Base-by-base conservation (phyloP, 768 basidiomycete species). In the Crepidotus variabilis region DNA sequence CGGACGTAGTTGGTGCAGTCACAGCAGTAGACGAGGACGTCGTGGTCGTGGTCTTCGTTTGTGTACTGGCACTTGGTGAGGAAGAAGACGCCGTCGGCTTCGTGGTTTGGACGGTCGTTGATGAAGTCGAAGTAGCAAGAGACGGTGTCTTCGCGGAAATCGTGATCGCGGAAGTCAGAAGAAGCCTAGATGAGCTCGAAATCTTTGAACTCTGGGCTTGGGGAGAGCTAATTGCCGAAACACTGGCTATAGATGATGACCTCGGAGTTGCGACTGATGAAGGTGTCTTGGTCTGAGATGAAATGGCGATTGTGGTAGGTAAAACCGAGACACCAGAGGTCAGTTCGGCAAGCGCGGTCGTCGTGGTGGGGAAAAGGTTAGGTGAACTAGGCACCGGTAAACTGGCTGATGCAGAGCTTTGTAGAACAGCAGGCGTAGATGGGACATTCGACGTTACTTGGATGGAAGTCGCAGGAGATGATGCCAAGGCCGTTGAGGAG, bases 281-380 rank as follows among this genome's bases (percentile, higher is more conserved):
- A 54, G 20, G 48, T 51, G 9, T 45, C 36, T 39, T 50, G 43
- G 49, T 36, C 54, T 46, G 54, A 13, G 55, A 57, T 3, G 59
- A 52, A 46, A 53, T 43, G 43, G 34, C 10, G 22, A 49, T 21
- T 28, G 28, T 28, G 8, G 24, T 33, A 7, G 24, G n/a, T 9
- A 32, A 8, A n/a, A 14, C 28, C 23, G 51, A 33, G 20, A 21
- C 34, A 35, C n/a, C 20, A 14, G 34, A 52, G 16, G 22, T 21
- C 6, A 32, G 34, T 36, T 24, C 48, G 39, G 46, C 39, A 46
- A 52, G 57, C 33, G 49, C 21, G 39, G 49, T 49, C 43, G 55
- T 59, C 47, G 39, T 48, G 21, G 39, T 48, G 21, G 55, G 46
- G 20, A 39, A 18, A 1, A 28, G 21, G 16, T 47, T 18, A 23